Conservation (phyloP, 805 yeast genomes). For the Barnettozyma wickerhamii region DNA sequence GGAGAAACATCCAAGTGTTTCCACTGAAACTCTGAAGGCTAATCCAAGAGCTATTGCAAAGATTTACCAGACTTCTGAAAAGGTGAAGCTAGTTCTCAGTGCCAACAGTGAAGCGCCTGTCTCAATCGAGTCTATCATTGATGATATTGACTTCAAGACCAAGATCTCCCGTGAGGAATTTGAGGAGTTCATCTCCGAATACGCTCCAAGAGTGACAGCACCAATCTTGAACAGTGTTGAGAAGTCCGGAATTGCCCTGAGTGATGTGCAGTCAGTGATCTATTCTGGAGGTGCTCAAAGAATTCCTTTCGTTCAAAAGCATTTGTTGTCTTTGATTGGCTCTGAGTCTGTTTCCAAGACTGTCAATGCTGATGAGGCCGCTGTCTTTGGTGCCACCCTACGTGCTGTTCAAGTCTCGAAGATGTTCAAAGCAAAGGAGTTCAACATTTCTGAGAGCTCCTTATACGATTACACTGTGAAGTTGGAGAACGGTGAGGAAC, state of each 20-base stretch:
- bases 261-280: slow-evolving; percentile 59
- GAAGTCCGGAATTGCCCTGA: slow-evolving; percentile 25
- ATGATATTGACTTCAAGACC: slow-evolving; percentile 71
- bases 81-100: slow-evolving; percentile 80
- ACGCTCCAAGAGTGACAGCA: slow-evolving; percentile 39
- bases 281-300: slow-evolving; percentile 89
- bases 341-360: slow-evolving; percentile 66
- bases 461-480: slow-evolving; percentile 43
- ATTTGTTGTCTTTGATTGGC: slow-evolving; percentile 49
- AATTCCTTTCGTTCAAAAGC: slow-evolving; percentile 79
- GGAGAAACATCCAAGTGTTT: slow-evolving; percentile 35
- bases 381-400: slow-evolving; percentile 84
- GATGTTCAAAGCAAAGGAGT: slow-evolving; percentile 58
- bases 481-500: slow-evolving; percentile 24
- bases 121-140: slow-evolving; percentile 67
- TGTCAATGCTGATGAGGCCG: slow-evolving; percentile 94
- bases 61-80: slow-evolving; percentile 79
- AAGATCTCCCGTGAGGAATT: slow-evolving; percentile 74
- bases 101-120: slow-evolving; percentile 81
- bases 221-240: slow-evolving; percentile 55
- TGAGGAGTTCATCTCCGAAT: slow-evolving; percentile 48
- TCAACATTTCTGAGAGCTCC: slow-evolving; percentile 54
- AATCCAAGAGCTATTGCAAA: slow-evolving; percentile 60
- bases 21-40: slow-evolving; percentile 34
- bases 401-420: slow-evolving; percentile 75